phyloP scores from a whole-genome alignment of 1,284 basidiomycete species.

The Mixia osmundae region DNA sequence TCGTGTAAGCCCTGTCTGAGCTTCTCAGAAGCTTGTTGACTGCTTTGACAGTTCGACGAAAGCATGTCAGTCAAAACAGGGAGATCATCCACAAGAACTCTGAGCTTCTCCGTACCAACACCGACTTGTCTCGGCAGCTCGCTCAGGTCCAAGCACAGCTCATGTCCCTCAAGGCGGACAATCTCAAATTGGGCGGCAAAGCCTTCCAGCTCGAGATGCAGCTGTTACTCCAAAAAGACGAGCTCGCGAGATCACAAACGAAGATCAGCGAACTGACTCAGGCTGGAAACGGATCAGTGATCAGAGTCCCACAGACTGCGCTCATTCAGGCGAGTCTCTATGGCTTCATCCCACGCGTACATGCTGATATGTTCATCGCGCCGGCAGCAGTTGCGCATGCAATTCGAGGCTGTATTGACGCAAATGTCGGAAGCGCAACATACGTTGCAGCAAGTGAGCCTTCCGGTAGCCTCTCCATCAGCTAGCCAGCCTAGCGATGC shows the following conservation, averaged over 20 bases:
- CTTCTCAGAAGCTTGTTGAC: neutral
- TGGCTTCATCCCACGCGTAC: no score
- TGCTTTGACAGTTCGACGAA: slow-evolving; percentile 13
- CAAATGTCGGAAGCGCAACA: slow-evolving; percentile 1
- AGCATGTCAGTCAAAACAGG: slow-evolving; percentile 18
- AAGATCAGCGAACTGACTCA: neutral
- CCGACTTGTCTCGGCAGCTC: slow-evolving; percentile 11
- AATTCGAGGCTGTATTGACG: neutral
- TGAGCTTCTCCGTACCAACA: slow-evolving; percentile 15
- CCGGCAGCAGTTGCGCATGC: slow-evolving; percentile 1
- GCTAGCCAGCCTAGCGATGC: no score
- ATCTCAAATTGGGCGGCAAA: slow-evolving; percentile 10
- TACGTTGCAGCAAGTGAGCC: no score
- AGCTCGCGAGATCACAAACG: slow-evolving; percentile 5
- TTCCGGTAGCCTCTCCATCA: no score
- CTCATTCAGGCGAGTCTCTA: no score
- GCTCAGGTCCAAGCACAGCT: slow-evolving; percentile 8
- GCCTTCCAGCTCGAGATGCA: slow-evolving; percentile 12
- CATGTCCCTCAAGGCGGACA: slow-evolving; percentile 13
- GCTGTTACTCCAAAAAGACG: slow-evolving; percentile 5
- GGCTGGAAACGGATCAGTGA: neutral
- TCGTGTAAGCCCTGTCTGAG: no score
- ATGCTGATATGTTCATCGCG: neutral
- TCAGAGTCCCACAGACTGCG: no score
- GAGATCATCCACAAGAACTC: slow-evolving; percentile 18